Evolutionary conservation across 208 protist genomes (phyloP), one percentile per base, ranked within the genome.

Genomic region (Trypanosoma cruzi): DNA sequence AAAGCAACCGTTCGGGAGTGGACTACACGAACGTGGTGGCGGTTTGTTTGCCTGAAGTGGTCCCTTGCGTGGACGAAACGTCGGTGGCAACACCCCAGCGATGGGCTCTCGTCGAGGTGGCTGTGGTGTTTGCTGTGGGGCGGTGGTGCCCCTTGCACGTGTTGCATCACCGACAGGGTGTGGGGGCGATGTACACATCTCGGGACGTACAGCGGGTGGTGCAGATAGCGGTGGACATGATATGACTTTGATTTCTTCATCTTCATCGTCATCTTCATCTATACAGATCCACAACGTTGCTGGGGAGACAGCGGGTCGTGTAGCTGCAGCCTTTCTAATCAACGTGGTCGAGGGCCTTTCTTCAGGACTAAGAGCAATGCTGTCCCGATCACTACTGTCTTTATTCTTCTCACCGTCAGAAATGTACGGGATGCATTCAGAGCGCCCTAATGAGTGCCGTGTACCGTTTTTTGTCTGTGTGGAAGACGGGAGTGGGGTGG

Each of bases 281-380:
- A 94, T 62, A 64, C 78, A 87, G 65, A 94, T 94, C 88, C 88
- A 94, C 71, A 89, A 50, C 24, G 85, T 91, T 54, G 67, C 77
- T 4, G 88, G 85, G 2, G 88, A 86, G 18, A 73, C 75, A 6
- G 69, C 64, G 29, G 88, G 88, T 11, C 79, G 81, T 44, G 84
- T 74, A 6, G 84, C 88, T 1, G 82, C 88, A 0, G 82, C 84
- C 28, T 74, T 75, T 5, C 75, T 75, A 52, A 90, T 81, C 26
- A 90, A 73, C 58, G 81, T 77, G 36, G 84, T 85, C 14, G 84
- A 88, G 0, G 75, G 68, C 4, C 84, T 79, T 16, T 75, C 57
- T 14, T 8, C 36, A 2, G 65, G 63, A 34, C 57, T 72, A 36
- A 69, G 44, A 10, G 34, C 22, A 64, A 64, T 68, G 32, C 29